These are phyloP conservation scores for Scedosporium dehoogii DNA, from an alignment of 2,329 filamentous ascomycete species.

Conservation along the genomic window DNA sequence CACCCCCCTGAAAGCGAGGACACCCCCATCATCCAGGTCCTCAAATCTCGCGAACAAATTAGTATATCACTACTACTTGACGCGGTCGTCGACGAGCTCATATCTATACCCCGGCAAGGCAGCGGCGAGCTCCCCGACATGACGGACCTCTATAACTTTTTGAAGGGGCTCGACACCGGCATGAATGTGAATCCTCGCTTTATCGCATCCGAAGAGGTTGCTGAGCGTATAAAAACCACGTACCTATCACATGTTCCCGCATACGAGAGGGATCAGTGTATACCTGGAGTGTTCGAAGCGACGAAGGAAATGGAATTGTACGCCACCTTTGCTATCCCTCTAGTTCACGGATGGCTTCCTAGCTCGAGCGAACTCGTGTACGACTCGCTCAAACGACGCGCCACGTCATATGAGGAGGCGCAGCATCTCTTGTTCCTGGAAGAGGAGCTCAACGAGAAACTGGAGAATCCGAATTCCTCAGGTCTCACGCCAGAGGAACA, in stretches of 20 bases:
- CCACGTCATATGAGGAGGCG: slow-evolving; percentile 81
- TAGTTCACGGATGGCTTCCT: slow-evolving; percentile 91
- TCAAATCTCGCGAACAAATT: slow-evolving; percentile 76
- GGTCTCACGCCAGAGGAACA: slow-evolving; percentile 67
- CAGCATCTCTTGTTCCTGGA: slow-evolving; percentile 83
- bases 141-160: slow-evolving; percentile 75
- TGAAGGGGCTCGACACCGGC: slow-evolving; percentile 82
- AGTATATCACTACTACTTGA: slow-evolving; percentile 78
- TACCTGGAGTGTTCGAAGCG: slow-evolving; percentile 71
- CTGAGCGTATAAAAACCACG: slow-evolving; percentile 37
- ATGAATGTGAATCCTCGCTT: slow-evolving; percentile 98
- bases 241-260: slow-evolving; percentile 43
- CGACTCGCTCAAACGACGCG: slow-evolving; percentile 61
- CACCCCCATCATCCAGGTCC: slow-evolving; percentile 66
- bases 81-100: slow-evolving; percentile 86
- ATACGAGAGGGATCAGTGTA: slow-evolving; percentile 31
- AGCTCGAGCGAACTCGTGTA: slow-evolving; percentile 55
- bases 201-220: slow-evolving; percentile 45
- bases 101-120: slow-evolving; percentile 61
- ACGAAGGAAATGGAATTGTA: slow-evolving; percentile 88
- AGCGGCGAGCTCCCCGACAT: slow-evolving; percentile 69
- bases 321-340: slow-evolving; percentile 73
- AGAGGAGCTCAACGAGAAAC: slow-evolving; percentile 76
- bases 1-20: slow-evolving; percentile 53
- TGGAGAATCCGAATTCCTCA: slow-evolving; percentile 29